Base-by-base conservation (phyloP, 106 monocot genomes). In the Vanilla planifolia region DNA sequence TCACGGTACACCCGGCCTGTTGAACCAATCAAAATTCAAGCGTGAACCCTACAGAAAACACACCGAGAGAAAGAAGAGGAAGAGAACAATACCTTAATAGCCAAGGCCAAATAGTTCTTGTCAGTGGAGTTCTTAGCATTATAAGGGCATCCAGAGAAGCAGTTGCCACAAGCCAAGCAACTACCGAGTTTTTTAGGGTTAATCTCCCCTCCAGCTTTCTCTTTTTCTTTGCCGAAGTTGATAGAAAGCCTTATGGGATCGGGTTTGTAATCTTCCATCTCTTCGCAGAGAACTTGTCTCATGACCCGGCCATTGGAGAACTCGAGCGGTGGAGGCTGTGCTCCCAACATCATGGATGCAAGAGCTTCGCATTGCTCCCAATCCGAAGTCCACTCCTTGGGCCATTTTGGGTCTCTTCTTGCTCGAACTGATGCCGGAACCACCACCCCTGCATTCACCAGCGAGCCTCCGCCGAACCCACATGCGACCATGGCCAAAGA, bases 91-190 rank as follows among this genome's bases (percentile, higher is more conserved):
- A 51, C 73, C 66, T 75, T 22, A 33, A 57, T 56, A 42, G 67
- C 75, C 48, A 51, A 62, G 43, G 62, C 53, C 40, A 75, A 37
- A 43, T 75, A 75, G 37, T 67, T 75, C 55, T 68, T 75, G 53
- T 75, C 68, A 9, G 67, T 75, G 25, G 75, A 75, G 44, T 75
- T 75, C 60, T 75, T 75, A 21, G 75, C 75, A 68, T 75, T 60
- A 24, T 75, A 75, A 16, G 68, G 75, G 35, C 75, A 75, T 20
- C 75, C 75, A 19, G 75, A 75, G 13, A 75, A 35, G 29, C 75
- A 75, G 63, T 75, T 75, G 17, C 75, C 75, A 68, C 75, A 75
- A 15, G 62, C 75, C 3, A 75, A 33, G 36, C 75, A 75, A 22
- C 36, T 68, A 8, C 33, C 67, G 6, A 42, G 41, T 42, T 61